A percentile compares a stretch with the other conserved stretches of the same genome.
Evolutionary conservation across 768 basidiomycete genomes (phyloP).

Genomic region (Rhizopogon vulgaris): DNA sequence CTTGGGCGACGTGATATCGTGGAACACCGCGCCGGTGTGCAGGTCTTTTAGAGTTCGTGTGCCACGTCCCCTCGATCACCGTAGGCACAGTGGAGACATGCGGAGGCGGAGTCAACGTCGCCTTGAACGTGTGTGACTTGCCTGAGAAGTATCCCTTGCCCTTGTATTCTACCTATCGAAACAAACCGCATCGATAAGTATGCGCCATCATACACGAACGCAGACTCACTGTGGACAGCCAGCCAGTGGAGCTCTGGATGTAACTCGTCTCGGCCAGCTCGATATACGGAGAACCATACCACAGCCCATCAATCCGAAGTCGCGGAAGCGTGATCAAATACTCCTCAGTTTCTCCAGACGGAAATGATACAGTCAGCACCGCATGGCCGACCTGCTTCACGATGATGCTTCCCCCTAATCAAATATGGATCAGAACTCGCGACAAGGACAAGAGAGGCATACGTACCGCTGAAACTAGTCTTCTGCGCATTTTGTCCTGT

Average conservation of each 20-base stretch:
- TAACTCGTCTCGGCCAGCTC: constrained; percentile 80
- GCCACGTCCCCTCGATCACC: constrained; percentile 78
- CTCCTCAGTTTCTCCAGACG: constrained; percentile 51
- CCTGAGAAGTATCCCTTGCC: constrained; percentile 95
- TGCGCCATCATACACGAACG: too few species aligned
- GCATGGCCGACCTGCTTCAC: constrained; percentile 98
- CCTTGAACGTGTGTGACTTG: constrained; percentile 91
- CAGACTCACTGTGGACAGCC: constrained; percentile 40
- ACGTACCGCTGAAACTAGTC: constrained; percentile 79
- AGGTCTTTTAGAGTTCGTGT: constrained; percentile 52
- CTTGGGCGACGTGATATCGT: constrained; percentile 69
- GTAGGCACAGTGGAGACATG: constrained; percentile 37
- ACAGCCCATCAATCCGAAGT: constrained; percentile 89
- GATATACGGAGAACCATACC: constrained; percentile 89
- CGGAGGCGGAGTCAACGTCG: constrained; percentile 53
- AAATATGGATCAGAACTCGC: neutral
- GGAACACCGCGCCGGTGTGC: constrained; percentile 50
- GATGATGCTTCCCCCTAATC: constrained; percentile 59
- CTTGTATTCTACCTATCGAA: constrained; percentile 79
- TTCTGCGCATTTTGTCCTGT: constrained; percentile 93
- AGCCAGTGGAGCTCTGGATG: constrained; percentile 67
- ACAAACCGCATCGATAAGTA: constrained; percentile 31
- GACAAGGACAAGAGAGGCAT: neutral
- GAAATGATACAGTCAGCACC: constrained; percentile 60
- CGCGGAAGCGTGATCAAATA: constrained; percentile 91